Base-by-base conservation (phyloP, 2,329 filamentous ascomycete species). In the Onygenales sp. region DNA sequence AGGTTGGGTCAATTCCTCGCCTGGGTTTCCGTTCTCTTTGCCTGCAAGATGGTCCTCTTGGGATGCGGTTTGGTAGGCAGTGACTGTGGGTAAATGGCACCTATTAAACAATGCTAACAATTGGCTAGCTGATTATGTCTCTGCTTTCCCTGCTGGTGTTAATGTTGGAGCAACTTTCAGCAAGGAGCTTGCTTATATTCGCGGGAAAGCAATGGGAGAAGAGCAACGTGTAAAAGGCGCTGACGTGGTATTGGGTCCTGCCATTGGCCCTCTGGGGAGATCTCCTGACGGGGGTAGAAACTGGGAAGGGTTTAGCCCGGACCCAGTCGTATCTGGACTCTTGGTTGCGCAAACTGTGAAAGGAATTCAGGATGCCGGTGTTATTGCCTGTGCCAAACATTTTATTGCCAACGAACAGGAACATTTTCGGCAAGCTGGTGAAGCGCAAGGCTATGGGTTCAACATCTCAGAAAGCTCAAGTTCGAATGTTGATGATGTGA, bases 101-200 rank as follows among this genome's bases (percentile, higher is more conserved):
- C 3, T 27, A 27, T 27, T 27, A 27, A 27, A 27, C 21, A 27
- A 3, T 14, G 31, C 45, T 50, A 41, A 32, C 13, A n/a, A 17
- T 3, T 21, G 21, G 6, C n/a, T 53, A 78, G 79, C 81, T 59
- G 89, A 95, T 69, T 92, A 86, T 69, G 83, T 83, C 64, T 92
- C 87, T 38, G 90, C 85, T 1, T 95, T 94, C 67, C 80, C 87
- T 0, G 84, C 85, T 0, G 89, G 87, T 47, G 77, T 90, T 60
- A 90, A 87, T 5, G 80, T 87, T 33, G 91, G 86, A 11, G 87
- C 89, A n/a, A 88, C 89, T 0, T 95, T 86, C 78, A 86, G 91
- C 68, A 81, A 85, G 54, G 69, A 74, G 10, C 77, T 94, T 33
- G 85, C 90, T 65, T 82, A 82, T 62, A 72, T 77, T 50, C 80